These are phyloP conservation scores for Phtheirospermum japonicum DNA, from an alignment of 257 asterid genomes.

Conservation along the genomic window DNA sequence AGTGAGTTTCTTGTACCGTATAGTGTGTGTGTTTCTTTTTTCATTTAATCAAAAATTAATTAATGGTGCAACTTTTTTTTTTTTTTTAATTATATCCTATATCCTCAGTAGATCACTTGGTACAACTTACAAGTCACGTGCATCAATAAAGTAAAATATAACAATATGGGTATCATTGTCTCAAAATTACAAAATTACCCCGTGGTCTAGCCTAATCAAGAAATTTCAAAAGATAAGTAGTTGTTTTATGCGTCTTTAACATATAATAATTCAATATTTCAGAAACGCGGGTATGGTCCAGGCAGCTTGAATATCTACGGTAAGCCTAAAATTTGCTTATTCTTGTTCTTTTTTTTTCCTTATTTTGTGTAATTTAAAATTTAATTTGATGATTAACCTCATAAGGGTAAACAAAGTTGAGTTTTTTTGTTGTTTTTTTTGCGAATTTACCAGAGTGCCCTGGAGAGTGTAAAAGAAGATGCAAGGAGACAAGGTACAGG, in stretches of 20 bases:
- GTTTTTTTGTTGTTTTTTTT: neutral
- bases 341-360: neutral
- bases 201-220: no score
- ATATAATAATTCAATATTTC: neutral
- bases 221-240: neutral
- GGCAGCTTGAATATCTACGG: slow-evolving; percentile 26
- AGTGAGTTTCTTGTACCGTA: slow-evolving; percentile 28
- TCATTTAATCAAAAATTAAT: no score
- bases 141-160: no score
- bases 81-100: no score
- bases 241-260: neutral
- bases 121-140: no score
- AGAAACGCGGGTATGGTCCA: slow-evolving; percentile 23
- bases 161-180: no score
- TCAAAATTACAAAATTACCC: no score
- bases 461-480: slow-evolving; percentile 38
- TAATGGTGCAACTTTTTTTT: no score
- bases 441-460: slow-evolving; percentile 35
- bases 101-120: no score
- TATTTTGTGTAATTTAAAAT: no score
- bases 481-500: slow-evolving; percentile 38
- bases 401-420: no score
- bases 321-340: slow-evolving; percentile 11
- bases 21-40: no score
- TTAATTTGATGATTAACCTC: neutral